Base-by-base conservation (phyloP, 805 yeast species). In the Clavispora asparagi region DNA sequence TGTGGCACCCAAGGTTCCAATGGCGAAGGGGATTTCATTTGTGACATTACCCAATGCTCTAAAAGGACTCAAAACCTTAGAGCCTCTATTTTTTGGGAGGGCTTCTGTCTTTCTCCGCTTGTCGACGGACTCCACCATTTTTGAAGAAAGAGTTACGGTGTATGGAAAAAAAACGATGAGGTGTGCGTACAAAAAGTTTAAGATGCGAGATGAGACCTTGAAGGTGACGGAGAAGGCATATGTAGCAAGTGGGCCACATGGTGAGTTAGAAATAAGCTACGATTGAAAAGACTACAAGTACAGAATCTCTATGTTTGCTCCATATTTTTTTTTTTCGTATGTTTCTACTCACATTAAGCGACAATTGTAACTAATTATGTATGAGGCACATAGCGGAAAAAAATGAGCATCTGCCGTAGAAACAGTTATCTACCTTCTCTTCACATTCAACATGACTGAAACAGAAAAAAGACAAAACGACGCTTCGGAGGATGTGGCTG, bases 1-100 rank as follows among this genome's bases (percentile, higher is more conserved):
- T 1, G 95, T 82, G 13, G 87, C 77, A 43, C 99, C 99, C 48
- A 92, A 74, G 1, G 92, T 82, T 26, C 98, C 95, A 17, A 89
- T 73, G 7, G 96, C 87, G 61, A 91, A 88, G 3, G 98, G 98
- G 1, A 77, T 73, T 32, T 79, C 83, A 60, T 88, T 88, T 27
- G 96, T 77, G n/a, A 95, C 95, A 59, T 88, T 82, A 5, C 99
- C 99, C 25, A 94, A 46, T 1, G 78, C 86, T 67, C 97, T 73
- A 62, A 87, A 90, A 0, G 97, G 97, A 17, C 95, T 78, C 64
- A 87, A 90, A 29, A 90, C 79, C 60, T 60, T 62, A 6, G 74
- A 67, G 2, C 65, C 60, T 41, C 52, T 53, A 25, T 28, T 40
- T 29, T 25, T 28, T 38, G 35, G 36, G 37, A 32, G 40, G 27